Evolutionary conservation across 2,329 filamentous ascomycete genomes (phyloP).

Genomic region (Fusarium zealandicum): DNA sequence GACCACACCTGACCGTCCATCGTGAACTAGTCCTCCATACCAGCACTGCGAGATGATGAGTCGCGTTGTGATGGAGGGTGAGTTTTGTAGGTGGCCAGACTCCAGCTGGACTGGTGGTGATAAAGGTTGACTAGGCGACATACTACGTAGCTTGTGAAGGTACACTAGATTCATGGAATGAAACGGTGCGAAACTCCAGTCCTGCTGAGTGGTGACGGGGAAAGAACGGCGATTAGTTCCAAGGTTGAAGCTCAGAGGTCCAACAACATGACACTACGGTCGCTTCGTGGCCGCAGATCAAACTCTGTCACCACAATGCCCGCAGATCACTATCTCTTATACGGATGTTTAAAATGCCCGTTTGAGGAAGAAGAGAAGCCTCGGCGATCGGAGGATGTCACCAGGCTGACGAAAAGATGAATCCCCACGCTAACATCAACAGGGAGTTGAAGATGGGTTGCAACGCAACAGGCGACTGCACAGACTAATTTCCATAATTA

Average conservation of each 20-base stretch:
- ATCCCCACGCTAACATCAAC: slow-evolving; percentile 15
- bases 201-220: not conserved
- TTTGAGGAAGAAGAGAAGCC: slow-evolving; percentile 14
- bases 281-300: slow-evolving; percentile 8
- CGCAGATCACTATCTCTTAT: slow-evolving; percentile 21
- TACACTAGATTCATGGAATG: slow-evolving; percentile 11
- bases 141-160: slow-evolving; percentile 18
- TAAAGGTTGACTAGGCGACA: slow-evolving; percentile 2
- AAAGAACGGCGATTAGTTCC: not conserved
- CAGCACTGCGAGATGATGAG: slow-evolving; percentile 24
- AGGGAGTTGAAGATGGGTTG: slow-evolving; percentile 19
- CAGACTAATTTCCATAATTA: slow-evolving; percentile 38
- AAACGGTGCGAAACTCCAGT: not conserved
- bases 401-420: slow-evolving; percentile 18
- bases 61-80: slow-evolving; percentile 23
- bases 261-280: slow-evolving; percentile 6
- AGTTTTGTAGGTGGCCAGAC: slow-evolving; percentile 9
- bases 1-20: slow-evolving; percentile 5
- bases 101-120: slow-evolving; percentile 12
- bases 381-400: slow-evolving; percentile 23
- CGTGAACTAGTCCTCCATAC: slow-evolving; percentile 16
- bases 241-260: not conserved
- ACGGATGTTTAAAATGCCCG: slow-evolving; percentile 9
- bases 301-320: slow-evolving; percentile 21
- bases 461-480: slow-evolving; percentile 18